Percentiles rank a stretch among this genome's conserved stretches.
Evolutionary conservation across 768 basidiomycete genomes (phyloP).

Genomic region (Russula emetica): DNA sequence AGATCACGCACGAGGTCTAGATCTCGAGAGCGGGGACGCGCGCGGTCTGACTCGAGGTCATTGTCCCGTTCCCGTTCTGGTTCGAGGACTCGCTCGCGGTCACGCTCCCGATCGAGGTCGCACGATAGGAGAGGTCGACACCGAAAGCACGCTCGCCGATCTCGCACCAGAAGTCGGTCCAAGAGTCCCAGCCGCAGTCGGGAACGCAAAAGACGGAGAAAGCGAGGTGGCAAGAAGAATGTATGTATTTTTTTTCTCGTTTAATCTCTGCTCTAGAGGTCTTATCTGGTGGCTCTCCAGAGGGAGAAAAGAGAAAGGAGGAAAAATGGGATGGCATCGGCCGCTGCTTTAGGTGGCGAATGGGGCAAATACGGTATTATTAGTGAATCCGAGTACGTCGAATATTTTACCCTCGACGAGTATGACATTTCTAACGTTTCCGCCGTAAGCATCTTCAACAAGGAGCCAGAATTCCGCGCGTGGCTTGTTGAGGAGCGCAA

Average conservation of each 20-base stretch:
- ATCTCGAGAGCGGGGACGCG: conserved; percentile 20
- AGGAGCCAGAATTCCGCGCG: conserved; percentile 80
- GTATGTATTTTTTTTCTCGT: conserved; percentile 32
- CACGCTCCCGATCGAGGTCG: conserved; percentile 24
- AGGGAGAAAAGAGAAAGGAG: conserved; percentile 63
- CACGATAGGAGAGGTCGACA: conserved; percentile 34
- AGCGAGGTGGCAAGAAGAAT: conserved; percentile 40
- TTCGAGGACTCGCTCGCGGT: conserved; percentile 25
- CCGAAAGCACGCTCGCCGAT: conserved; percentile 42
- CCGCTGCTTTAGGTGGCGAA: conserved; percentile 49
- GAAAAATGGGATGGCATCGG: conserved; percentile 56
- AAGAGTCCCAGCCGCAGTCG: conserved; percentile 35
- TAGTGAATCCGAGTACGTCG: conserved; percentile 71
- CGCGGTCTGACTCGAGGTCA: conserved; percentile 24
- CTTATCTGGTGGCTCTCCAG: conserved; percentile 29
- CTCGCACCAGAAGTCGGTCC: conserved; percentile 39
- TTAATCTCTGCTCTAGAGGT: background rate
- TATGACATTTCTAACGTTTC: conserved; percentile 11
- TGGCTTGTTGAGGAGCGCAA: conserved; percentile 94
- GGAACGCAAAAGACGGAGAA: conserved; percentile 38
- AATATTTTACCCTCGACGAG: background rate
- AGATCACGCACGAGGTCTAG: conserved; percentile 25
- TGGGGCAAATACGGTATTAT: conserved; percentile 94
- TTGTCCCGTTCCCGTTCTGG: conserved; percentile 36
- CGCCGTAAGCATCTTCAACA: conserved; percentile 63